phyloP scores from a whole-genome alignment of 2,329 filamentous ascomycete species.

The Xylariaceae sp. region DNA sequence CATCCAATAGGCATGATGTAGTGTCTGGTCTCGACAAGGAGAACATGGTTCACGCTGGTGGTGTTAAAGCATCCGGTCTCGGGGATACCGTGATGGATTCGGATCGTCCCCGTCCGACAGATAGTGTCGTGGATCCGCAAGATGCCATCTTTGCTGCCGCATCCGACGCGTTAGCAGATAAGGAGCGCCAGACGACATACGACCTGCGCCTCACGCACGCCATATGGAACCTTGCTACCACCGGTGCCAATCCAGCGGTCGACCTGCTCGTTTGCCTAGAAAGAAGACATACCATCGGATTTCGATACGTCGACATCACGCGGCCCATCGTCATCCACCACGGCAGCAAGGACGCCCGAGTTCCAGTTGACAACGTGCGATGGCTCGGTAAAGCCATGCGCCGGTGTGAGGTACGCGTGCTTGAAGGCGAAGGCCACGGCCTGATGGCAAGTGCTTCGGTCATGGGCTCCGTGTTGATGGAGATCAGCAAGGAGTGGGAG shows the following conservation, averaged over 20 bases:
- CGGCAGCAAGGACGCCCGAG: constrained; percentile 80
- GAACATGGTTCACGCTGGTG: constrained; percentile 34
- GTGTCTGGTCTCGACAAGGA: constrained; percentile 45
- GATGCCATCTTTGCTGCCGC: constrained; percentile 43
- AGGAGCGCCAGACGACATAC: constrained; percentile 69
- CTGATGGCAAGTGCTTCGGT: constrained; percentile 91
- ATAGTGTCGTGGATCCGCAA: constrained; percentile 25
- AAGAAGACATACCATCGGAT: constrained; percentile 84
- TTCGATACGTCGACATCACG: constrained; percentile 94
- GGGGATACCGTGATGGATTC: constrained; percentile 48
- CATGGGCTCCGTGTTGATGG: constrained; percentile 90
- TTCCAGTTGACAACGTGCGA: constrained; percentile 89
- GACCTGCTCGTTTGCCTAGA: constrained; percentile 91
- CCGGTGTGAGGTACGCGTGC: constrained; percentile 80
- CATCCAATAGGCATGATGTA: constrained; percentile 32
- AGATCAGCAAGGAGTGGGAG: constrained; percentile 92
- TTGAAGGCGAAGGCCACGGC: constrained; percentile 89
- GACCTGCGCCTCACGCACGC: constrained; percentile 82
- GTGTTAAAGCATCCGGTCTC: constrained; percentile 26
- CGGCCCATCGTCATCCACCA: constrained; percentile 90
- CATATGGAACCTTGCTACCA: constrained; percentile 91
- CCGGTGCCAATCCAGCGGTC: constrained; percentile 86
- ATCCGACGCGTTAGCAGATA: constrained; percentile 58
- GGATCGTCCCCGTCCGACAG: constrained; percentile 29
- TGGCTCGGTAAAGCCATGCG: constrained; percentile 96